A percentile compares a stretch with the other conserved stretches of the same genome.
Conservation (phyloP, 2,329 filamentous ascomycete species). For the Orbilia javanica region DNA sequence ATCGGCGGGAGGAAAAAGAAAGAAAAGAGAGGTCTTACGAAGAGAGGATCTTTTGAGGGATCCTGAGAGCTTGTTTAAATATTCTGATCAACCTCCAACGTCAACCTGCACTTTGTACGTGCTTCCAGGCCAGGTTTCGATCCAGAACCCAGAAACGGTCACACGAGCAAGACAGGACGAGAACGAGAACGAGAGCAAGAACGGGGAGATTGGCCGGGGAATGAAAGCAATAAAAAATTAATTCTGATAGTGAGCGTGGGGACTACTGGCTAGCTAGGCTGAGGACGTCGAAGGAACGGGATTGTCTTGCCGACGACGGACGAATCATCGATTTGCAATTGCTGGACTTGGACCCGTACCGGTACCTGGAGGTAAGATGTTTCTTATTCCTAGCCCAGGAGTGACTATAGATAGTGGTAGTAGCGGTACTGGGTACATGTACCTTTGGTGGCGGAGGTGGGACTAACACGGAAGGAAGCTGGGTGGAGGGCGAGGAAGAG, state of each 20-base stretch:
- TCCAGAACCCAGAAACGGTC: neutral
- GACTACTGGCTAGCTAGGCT: neutral
- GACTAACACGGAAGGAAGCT: neutral
- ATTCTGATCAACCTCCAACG: slow-evolving; percentile 1
- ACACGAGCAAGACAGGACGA: slow-evolving; percentile 17
- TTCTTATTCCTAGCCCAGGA: neutral
- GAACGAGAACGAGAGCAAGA: neutral
- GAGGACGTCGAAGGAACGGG: slow-evolving; percentile 15
- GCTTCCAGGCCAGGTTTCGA: neutral
- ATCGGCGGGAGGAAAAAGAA: neutral
- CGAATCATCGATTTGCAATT: slow-evolving; percentile 2
- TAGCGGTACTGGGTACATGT: neutral
- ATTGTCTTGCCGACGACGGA: slow-evolving; percentile 12
- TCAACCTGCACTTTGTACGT: no score
- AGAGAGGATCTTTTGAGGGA: slow-evolving; percentile 32
- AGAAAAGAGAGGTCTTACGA: slow-evolving; percentile 21
- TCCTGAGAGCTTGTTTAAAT: slow-evolving; percentile 36
- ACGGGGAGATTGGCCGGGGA: slow-evolving; percentile 19
- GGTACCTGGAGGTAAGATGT: neutral
- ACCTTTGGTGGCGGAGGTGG: neutral
- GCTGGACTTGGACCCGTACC: no score
- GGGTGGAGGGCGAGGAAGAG: neutral
- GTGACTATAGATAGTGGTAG: neutral
- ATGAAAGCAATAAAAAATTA: slow-evolving; percentile 12
- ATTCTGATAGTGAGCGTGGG: neutral